Evolutionary conservation across 73 alveolate species (phyloP).

Genomic region (Paramecium octaurelia): DNA sequence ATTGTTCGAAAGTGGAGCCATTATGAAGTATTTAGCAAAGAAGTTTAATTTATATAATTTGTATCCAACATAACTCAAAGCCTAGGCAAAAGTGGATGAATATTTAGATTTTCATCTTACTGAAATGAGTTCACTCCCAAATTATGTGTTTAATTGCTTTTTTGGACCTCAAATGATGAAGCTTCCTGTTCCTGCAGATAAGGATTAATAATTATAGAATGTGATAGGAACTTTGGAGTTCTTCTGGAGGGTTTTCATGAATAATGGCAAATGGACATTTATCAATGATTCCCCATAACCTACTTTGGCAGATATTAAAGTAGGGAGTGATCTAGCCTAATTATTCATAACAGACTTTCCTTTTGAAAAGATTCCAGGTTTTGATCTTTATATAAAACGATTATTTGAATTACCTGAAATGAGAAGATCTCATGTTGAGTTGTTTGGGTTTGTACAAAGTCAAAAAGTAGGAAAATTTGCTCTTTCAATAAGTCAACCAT

Average conservation of each 20-base stretch:
- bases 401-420: not conserved
- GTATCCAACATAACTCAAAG: not conserved
- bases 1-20: not conserved
- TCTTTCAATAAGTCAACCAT: not conserved
- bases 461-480: not conserved
- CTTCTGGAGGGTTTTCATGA: not conserved
- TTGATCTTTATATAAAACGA: not conserved
- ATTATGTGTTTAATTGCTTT: not conserved
- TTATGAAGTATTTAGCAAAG: not conserved
- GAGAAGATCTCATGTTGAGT: not conserved
- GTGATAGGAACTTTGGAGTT: not conserved
- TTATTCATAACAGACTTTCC: not conserved
- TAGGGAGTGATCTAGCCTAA: not conserved
- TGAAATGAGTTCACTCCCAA: not conserved
- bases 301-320: not conserved
- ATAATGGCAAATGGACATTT: not conserved
- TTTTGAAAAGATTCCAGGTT: not conserved
- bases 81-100: not conserved
- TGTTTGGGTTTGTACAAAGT: not conserved
- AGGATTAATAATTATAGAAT: not conserved
- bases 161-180: not conserved
- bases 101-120: not conserved
- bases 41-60: not conserved
- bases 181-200: not conserved
- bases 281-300: not conserved